Base-by-base conservation (phyloP, 495 filamentous ascomycete species). In the Penicillium roqueforti region DNA sequence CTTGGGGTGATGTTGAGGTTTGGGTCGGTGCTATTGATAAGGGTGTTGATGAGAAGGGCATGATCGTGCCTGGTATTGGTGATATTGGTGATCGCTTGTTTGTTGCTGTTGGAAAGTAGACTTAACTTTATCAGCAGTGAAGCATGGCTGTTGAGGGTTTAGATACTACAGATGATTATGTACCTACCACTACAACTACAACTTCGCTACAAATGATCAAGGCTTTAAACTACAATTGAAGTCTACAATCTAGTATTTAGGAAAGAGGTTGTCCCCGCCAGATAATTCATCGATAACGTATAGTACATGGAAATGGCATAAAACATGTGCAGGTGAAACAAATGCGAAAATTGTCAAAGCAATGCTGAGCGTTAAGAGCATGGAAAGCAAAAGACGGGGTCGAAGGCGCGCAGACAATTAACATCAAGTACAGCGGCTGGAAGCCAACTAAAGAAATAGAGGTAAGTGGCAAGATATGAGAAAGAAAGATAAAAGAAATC, bases 31-130 rank as follows among this genome's bases (percentile, higher is more conserved):
- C 83, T 3, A 74, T 95, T 32, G 92, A 97, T 73, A 69, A 68
- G 59, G 75, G 80, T 61, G 73, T 90, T 45, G 83, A 90, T 65
- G 79, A 82, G 25, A 79, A 75, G 48, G 92, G 92, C 3, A 96
- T 96, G 92, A 85, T 97, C 68, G 88, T 84, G 69, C 92, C 92
- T 3, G 92, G 92, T 0, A 63, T 96, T 57, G 91, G 91, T 1
- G 92, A 96, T 79, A 87, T 96, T 56, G 92, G 92, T 6, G 92
- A 97, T 76, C 76, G 92, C 51, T 72, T 97, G 68, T 97, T 92
- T 76, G 80, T 95, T 71, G 95, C 92, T 0, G 83, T 92, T 73
- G 92, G 92, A 25, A 97, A 97, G 71, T 96, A 81, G 54, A 37
- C 13, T 51, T 29, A 41, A 31, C 19, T 7, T 3, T 10, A 26